Percentiles rank a stretch among this genome's conserved stretches.
Evolutionary conservation across 2,329 filamentous ascomycete species (phyloP).

Genomic region (Colletotrichum sansevieriae): DNA sequence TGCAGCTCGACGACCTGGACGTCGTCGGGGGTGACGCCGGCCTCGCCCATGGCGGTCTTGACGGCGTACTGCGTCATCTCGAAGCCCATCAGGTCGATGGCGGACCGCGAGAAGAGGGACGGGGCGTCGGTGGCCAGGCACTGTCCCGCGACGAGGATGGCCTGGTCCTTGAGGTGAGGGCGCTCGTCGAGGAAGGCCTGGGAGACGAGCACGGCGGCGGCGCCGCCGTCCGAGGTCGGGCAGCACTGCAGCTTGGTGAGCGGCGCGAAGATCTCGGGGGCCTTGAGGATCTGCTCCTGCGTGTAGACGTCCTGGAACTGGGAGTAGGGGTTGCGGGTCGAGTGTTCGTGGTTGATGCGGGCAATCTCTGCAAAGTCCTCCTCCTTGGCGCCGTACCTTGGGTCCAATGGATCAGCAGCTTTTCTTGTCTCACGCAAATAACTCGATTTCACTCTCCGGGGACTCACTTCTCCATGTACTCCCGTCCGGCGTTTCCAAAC

Average conservation of each 20-base stretch:
- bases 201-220: conserved; percentile 89
- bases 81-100: conserved; percentile 92
- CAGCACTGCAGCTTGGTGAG: conserved; percentile 99
- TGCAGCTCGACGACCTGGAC: conserved; percentile 92
- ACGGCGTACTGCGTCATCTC: conserved; percentile 84
- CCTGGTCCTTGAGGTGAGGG: conserved; percentile 84
- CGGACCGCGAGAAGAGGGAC: conserved; percentile 79
- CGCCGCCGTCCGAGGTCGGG: conserved; percentile 93
- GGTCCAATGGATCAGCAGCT: too few relatives aligned
- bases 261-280: conserved; percentile 84
- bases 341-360: conserved; percentile 93
- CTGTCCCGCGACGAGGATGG: conserved; percentile 91
- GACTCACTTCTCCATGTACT: conserved; percentile 92
- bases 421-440: not conserved
- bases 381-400: conserved; percentile 81
- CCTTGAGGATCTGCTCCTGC: conserved; percentile 81
- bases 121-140: conserved; percentile 87
- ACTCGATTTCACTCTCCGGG: not conserved
- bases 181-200: conserved; percentile 88
- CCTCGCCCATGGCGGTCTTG: conserved; percentile 78
- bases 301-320: conserved; percentile 96
- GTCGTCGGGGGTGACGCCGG: conserved; percentile 70
- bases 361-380: conserved; percentile 97
- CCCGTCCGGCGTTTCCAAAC: conserved; percentile 93
- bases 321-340: conserved; percentile 94